Conservation (phyloP, 2,329 filamentous ascomycete genomes). For the Lasiodiplodia theobromae region DNA sequence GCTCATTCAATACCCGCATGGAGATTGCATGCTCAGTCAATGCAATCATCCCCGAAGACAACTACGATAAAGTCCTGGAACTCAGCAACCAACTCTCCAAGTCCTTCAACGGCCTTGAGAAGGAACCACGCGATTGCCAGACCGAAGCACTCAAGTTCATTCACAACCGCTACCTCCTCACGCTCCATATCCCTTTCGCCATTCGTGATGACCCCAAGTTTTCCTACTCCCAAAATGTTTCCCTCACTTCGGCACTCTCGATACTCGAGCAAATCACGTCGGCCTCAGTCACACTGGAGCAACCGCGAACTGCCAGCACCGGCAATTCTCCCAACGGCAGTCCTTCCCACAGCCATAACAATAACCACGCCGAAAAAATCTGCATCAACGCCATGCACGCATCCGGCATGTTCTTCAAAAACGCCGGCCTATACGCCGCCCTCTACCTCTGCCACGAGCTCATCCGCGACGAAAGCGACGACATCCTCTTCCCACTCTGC, state of each 20-base stretch:
- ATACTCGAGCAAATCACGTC: constrained; percentile 9
- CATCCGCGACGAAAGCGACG: neutral
- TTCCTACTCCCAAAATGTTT: constrained; percentile 20
- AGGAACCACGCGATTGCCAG: neutral
- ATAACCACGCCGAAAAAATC: neutral
- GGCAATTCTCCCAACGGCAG: neutral
- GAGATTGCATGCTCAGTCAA: constrained; percentile 14
- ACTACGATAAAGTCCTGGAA: constrained; percentile 21
- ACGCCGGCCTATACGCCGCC: constrained; percentile 17
- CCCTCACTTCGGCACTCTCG: constrained; percentile 12
- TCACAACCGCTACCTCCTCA: constrained; percentile 21
- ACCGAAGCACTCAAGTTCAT: constrained; percentile 3
- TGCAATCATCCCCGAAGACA: constrained; percentile 7
- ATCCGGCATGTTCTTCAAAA: constrained; percentile 17
- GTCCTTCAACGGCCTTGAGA: constrained; percentile 1
- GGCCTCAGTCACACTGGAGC: neutral
- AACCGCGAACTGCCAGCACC: neutral
- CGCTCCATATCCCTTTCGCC: constrained; percentile 20
- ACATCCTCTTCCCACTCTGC: neutral
- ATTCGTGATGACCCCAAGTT: constrained; percentile 1
- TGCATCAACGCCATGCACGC: constrained; percentile 8
- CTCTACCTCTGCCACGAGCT: constrained; percentile 28
- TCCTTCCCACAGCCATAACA: neutral
- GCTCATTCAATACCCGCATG: constrained; percentile 3
- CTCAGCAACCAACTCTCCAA: constrained; percentile 11